Base-by-base conservation (phyloP, 306 rosid genomes). In the Castanospermum australe region DNA sequence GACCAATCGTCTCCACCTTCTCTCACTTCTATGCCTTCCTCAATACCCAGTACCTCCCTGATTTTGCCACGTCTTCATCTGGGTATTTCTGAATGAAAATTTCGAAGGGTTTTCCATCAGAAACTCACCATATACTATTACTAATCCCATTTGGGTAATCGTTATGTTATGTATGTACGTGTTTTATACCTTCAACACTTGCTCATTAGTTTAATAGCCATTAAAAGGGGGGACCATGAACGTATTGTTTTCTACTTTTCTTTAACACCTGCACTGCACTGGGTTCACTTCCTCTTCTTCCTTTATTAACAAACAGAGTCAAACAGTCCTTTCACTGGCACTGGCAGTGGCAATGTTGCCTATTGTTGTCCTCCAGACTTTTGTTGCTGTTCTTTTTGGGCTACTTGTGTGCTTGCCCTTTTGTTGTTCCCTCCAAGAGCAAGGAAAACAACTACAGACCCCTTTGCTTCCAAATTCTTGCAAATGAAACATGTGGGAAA, bases 1-100 rank as follows among this genome's bases (percentile, higher is more conserved):
- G 98, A 95, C 98, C 94, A 89, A 79, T 88, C 89, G 87, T 83
- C 90, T 82, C 62, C 83, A 44, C 87, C 86, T 88, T 85, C 86
- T 50, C 88, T 78, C 82, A 88, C 86, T 91, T 80, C 95, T 36
- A 89, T 84, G 87, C 25, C 75, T 62, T 82, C 84, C 77, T 83
- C 87, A 63, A 28, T 76, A 52, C 83, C 85, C 71, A 70, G 8
- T 74, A 76, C 84, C 78, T 80, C 86, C 59, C 47, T 51, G 71
- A 84, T 88, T 35, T 45, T 44, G 80, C 83, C 92, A 88, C 79
- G 85, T 82, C 59, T 56, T 22, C 69, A 39, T 44, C 79, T 15
- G 3, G 28, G 6, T 25, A 64, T 57, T 12, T 50, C 44, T 75
- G 65, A 50, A 55, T 56, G 41, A 48, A 30, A 48, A 59, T 71